phyloP scores from a whole-genome alignment of 1,139 yeast species.

The Kazachstania sp. region DNA sequence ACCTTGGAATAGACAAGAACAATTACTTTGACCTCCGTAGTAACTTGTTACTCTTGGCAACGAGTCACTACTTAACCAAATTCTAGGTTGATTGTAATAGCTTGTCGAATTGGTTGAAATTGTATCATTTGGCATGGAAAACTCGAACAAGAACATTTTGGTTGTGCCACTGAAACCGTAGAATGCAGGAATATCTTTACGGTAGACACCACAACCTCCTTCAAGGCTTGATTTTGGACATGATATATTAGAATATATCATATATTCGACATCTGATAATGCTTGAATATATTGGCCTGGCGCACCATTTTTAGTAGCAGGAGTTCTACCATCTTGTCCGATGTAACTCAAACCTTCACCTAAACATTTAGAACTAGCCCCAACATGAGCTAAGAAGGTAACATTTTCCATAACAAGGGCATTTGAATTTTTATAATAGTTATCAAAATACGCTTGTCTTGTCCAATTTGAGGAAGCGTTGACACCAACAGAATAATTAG shows the following conservation, averaged over 20 bases:
- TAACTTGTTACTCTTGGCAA: slow-evolving; percentile 64
- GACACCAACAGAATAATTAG: slow-evolving; percentile 24
- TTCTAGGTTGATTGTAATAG: slow-evolving; percentile 57
- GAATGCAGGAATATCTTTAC: slow-evolving; percentile 62
- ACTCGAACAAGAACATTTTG: slow-evolving; percentile 66
- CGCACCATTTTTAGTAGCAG: slow-evolving; percentile 43
- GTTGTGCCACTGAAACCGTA: slow-evolving; percentile 59
- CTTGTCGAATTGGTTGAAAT: slow-evolving; percentile 32
- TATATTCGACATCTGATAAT: slow-evolving; percentile 48
- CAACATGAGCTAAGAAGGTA: slow-evolving; percentile 49
- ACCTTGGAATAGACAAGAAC: slow-evolving; percentile 70
- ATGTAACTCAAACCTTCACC: slow-evolving; percentile 55
- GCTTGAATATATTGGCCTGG: slow-evolving; percentile 38
- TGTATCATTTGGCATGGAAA: slow-evolving; percentile 49
- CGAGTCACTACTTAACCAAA: slow-evolving; percentile 64
- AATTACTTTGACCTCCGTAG: slow-evolving; percentile 49
- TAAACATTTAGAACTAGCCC: slow-evolving; percentile 44
- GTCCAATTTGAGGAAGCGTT: slow-evolving; percentile 33
- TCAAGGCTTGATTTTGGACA: slow-evolving; percentile 41
- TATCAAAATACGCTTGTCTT: slow-evolving; percentile 34
- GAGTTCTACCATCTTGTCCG: slow-evolving; percentile 35
- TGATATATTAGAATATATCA: slow-evolving; percentile 47
- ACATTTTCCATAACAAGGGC: slow-evolving; percentile 39
- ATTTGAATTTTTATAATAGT: slow-evolving; percentile 8
- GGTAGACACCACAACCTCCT: slow-evolving; percentile 43